Conservation (phyloP, 2,329 filamentous ascomycete species). For the Penicillium sp. region DNA sequence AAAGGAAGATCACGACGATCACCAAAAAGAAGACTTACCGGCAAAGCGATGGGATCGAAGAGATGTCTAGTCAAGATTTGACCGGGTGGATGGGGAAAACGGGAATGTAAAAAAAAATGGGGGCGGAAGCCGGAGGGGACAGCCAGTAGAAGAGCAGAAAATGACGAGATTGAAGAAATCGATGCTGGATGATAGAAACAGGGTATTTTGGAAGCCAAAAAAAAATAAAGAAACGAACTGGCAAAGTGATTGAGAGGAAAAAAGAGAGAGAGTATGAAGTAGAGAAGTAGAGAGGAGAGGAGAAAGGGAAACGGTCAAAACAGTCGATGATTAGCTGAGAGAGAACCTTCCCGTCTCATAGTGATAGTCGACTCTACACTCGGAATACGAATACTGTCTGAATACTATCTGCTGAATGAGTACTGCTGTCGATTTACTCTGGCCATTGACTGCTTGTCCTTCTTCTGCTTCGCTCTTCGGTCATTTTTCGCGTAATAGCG, state of each 20-base stretch:
- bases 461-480: too few relatives aligned
- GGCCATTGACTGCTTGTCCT: too few relatives aligned
- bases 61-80: constrained; percentile 22
- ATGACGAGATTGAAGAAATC: background rate
- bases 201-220: background rate
- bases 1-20: background rate
- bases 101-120: constrained; percentile 6
- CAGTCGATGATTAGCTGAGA: constrained; percentile 6
- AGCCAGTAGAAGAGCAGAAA: background rate
- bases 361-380: background rate
- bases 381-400: background rate
- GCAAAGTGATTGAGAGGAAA: background rate
- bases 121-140: constrained; percentile 4
- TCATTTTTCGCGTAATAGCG: too few relatives aligned
- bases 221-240: background rate
- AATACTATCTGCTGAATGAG: background rate
- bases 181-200: background rate
- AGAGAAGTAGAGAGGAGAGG: background rate
- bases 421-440: too few relatives aligned
- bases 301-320: constrained; percentile 8
- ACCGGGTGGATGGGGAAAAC: constrained; percentile 10
- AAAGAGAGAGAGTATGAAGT: background rate
- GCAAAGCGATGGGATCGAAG: constrained; percentile 3
- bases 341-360: constrained; percentile 3
- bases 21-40: background rate